Evolutionary conservation across 2,329 filamentous ascomycete species (phyloP).

Genomic region (Chalaropsis ovoidea): DNA sequence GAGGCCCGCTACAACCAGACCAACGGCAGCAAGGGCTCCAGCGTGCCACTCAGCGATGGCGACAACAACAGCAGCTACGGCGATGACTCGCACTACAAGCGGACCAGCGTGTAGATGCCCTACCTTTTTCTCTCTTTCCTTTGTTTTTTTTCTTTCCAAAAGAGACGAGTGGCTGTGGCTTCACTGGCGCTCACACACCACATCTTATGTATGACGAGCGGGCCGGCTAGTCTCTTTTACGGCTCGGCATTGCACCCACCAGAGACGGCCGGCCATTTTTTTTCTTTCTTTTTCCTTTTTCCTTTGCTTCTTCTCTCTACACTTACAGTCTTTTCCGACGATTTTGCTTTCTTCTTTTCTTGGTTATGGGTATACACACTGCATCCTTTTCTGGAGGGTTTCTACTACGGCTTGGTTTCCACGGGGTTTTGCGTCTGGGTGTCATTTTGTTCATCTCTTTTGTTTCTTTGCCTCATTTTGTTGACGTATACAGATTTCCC

Average conservation of each 20-base stretch:
- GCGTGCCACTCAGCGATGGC: slow-evolving; percentile 38
- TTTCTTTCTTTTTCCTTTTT: background rate
- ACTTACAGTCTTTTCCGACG: slow-evolving; percentile 13
- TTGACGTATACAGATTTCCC: slow-evolving; percentile 14
- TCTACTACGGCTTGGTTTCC: slow-evolving; percentile 1
- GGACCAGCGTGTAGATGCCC: slow-evolving; percentile 38
- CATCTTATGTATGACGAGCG: slow-evolving; percentile 10
- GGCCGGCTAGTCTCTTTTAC: slow-evolving; percentile 6
- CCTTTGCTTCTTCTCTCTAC: background rate
- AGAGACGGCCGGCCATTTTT: background rate
- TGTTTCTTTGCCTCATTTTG: slow-evolving; percentile 2
- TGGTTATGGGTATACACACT: slow-evolving; percentile 8
- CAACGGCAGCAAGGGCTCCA: slow-evolving; percentile 31
- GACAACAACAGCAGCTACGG: slow-evolving; percentile 38
- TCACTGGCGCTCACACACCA: slow-evolving; percentile 7
- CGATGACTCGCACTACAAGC: slow-evolving; percentile 38
- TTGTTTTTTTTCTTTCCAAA: background rate
- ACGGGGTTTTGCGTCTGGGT: slow-evolving; percentile 3
- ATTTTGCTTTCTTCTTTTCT: background rate
- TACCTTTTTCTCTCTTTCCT: background rate
- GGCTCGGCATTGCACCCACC: background rate
- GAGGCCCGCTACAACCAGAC: slow-evolving; percentile 33
- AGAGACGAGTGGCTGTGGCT: slow-evolving; percentile 11
- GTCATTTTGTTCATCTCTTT: background rate
- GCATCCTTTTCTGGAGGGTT: slow-evolving; percentile 4